phyloP scores from a whole-genome alignment of 345 rosid species.

The Pistacia atlantica region DNA sequence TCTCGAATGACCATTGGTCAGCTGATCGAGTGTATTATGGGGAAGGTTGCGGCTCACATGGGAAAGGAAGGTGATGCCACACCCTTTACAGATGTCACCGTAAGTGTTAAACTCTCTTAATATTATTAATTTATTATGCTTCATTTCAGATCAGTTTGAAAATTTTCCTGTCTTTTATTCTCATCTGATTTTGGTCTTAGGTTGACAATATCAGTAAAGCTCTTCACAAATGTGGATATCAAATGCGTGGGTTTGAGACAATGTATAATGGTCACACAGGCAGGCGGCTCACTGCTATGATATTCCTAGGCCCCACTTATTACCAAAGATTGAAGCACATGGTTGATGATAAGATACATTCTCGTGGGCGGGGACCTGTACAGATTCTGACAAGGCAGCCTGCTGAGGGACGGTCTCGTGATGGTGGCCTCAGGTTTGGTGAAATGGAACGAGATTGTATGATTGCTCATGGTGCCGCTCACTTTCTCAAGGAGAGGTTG shows the following conservation, averaged over 20 bases:
- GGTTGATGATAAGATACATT: constrained; percentile 99
- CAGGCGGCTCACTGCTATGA: constrained; percentile 80
- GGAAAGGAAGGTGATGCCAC: constrained; percentile 99
- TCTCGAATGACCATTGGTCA: constrained; percentile 99
- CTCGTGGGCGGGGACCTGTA: constrained; percentile 97
- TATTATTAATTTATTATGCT: neutral
- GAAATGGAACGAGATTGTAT: constrained; percentile 99
- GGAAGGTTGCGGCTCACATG: constrained; percentile 99
- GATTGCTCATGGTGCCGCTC: constrained; percentile 97
- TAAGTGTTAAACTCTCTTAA: constrained; percentile 32
- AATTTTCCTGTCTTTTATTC: neutral
- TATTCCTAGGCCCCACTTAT: constrained; percentile 97
- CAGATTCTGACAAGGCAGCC: constrained; percentile 97
- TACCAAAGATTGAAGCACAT: constrained; percentile 96
- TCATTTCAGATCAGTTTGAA: neutral
- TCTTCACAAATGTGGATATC: constrained; percentile 96
- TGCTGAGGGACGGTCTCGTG: constrained; percentile 98
- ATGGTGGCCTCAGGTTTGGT: constrained; percentile 96
- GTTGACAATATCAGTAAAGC: constrained; percentile 99
- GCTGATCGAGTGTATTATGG: constrained; percentile 99
- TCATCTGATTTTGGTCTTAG: constrained; percentile 32
- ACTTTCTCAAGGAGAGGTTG: constrained; percentile 90
- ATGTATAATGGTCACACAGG: constrained; percentile 99
- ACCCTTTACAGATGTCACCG: constrained; percentile 99
- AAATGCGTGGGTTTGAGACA: constrained; percentile 97